These are phyloP conservation scores for Phytophthora kernoviae DNA, from an alignment of 352 stramenopile species.

Conservation along the genomic window DNA sequence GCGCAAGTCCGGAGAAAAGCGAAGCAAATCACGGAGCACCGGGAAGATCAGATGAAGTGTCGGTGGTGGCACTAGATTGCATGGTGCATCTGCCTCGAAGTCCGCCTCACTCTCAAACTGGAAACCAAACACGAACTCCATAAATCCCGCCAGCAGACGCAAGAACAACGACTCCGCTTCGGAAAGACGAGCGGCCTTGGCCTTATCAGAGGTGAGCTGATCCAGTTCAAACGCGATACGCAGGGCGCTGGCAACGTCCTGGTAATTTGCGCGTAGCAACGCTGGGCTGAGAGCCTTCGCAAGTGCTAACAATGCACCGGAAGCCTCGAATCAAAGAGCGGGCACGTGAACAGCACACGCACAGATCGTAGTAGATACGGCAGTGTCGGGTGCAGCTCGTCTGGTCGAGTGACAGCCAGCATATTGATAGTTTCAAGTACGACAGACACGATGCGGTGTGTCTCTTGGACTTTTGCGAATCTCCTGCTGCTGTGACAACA, in stretches of 20 bases:
- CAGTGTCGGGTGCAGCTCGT: conserved; percentile 78
- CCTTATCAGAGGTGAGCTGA: conserved; percentile 42
- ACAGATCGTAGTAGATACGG: conserved; percentile 66
- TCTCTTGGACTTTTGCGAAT: conserved; percentile 54
- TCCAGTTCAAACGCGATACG: conserved; percentile 57
- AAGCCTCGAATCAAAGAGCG: conserved; percentile 58
- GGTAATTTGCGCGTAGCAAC: conserved; percentile 66
- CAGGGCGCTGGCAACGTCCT: conserved; percentile 65
- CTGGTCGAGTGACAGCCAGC: conserved; percentile 51
- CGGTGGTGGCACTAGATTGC: conserved; percentile 70
- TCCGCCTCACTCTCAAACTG: conserved; percentile 81
- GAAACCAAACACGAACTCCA: conserved; percentile 85
- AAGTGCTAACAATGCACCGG: conserved; percentile 45
- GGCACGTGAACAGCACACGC: conserved; percentile 57
- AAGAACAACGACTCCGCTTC: conserved; percentile 59
- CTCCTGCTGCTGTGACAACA: conserved; percentile 64
- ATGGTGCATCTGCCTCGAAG: conserved; percentile 67
- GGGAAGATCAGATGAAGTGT: conserved; percentile 85
- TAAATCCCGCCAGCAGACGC: conserved; percentile 60
- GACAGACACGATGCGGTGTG: conserved; percentile 42
- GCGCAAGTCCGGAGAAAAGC: conserved; percentile 52
- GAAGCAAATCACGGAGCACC: conserved; percentile 63
- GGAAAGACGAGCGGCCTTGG: conserved; percentile 40
- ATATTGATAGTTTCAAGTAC: conserved; percentile 73
- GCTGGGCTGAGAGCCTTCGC: conserved; percentile 65